Percentiles rank a stretch among this genome's conserved stretches.
phyloP scores from a whole-genome alignment of 306 rosid species.

The Astragalus membranaceus region DNA sequence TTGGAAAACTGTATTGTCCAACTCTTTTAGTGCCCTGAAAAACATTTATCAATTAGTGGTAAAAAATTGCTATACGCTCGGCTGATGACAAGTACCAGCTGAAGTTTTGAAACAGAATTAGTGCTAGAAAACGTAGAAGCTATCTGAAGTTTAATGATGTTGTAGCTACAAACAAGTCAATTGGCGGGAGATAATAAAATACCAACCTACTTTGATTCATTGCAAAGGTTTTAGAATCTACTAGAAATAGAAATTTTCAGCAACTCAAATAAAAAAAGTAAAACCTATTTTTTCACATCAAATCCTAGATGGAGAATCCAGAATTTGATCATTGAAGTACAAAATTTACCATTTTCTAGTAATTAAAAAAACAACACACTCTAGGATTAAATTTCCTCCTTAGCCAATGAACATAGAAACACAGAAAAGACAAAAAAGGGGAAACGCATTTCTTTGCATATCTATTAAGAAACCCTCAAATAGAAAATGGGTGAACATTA shows the following conservation, averaged over 20 bases:
- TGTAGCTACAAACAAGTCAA: neutral
- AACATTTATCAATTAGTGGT: neutral
- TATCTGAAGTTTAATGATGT: neutral
- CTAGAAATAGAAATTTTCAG: neutral
- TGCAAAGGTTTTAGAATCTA: neutral
- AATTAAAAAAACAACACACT: neutral
- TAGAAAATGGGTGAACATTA: neutral
- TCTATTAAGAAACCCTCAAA: no score
- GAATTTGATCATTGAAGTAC: neutral
- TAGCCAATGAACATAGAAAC: no score
- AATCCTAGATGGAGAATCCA: neutral
- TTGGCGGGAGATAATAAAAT: neutral
- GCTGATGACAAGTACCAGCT: neutral
- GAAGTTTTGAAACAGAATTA: neutral
- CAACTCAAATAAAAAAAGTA: neutral
- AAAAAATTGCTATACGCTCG: neutral
- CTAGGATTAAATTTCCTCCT: no score
- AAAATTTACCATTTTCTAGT: neutral
- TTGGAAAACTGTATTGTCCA: slow-evolving; percentile 73
- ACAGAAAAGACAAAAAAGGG: no score
- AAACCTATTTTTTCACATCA: neutral
- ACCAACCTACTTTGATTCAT: neutral
- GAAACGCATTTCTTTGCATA: no score
- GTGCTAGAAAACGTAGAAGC: neutral
- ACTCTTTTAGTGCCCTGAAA: slow-evolving; percentile 63